Evolutionary conservation across 495 filamentous ascomycete genomes (phyloP), one percentile per base, ranked within the genome.

Genomic region (Lophium mytilinum): DNA sequence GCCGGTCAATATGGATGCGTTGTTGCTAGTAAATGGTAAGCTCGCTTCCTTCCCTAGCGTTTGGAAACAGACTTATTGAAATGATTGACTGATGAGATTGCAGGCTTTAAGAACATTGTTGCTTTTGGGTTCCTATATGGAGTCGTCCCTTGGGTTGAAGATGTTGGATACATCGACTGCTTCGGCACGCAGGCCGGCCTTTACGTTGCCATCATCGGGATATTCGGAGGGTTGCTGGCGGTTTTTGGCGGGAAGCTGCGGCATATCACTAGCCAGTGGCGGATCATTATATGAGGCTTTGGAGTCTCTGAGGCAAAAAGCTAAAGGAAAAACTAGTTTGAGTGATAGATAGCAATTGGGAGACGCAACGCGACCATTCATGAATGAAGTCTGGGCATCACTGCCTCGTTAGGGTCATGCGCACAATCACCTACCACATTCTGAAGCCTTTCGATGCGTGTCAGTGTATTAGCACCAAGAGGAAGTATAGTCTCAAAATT

Each of bases 101-200:
- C 34, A 53, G 56, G 57, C 9, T 35, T 58, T 9, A 64, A 60
- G 42, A 64, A 60, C 34, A 58, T 65, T 43, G 65, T 69, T 12
- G 64, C 64, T 2, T 71, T 69, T 42, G 68, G 62, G 11, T 66
- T 69, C 37, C 43, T 69, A 3, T 68, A 69, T 42, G 66, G 63
- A 5, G 60, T 71, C 1, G 51, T 67, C 12, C 69, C 69, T 10
- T 71, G 69, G 69, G 63, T 71, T 3, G 58, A 63, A 10, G 50
- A 67, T 18, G 57, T 61, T 15, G 69, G 68, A n/a, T 70, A 71
- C 40, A 45, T 62, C 1, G 53, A 64, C 35, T 50, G 66, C 18
- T 71, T 69, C 51, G 68, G 68, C 8, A 67, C 68, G 1, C 57
- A 69, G 40, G 68, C 69, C 0, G 68, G 66, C 0, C 51, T 71